Evolutionary conservation across 2,329 filamentous ascomycete genomes (phyloP), one percentile per base, ranked within the genome.

Genomic region (Byssothecium circinans): DNA sequence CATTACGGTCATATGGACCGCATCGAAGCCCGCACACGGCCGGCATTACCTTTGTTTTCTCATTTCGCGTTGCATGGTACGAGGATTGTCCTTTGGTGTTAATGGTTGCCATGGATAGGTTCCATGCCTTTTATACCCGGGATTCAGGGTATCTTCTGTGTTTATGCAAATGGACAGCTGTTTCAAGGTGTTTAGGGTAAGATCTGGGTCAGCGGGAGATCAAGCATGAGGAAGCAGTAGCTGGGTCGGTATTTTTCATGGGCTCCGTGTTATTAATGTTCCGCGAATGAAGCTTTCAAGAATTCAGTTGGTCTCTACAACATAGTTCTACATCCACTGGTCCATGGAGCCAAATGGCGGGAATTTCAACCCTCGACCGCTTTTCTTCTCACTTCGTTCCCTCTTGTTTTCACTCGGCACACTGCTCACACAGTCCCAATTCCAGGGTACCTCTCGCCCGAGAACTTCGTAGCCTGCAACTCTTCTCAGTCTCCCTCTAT

Each of bases 341-440:
- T 64, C 61, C 55, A 58, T 49, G 11, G 42, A 42, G 6, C 58
- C 62, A 52, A 65, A 67, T 2, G 64, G 62, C 17, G 64, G 64
- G 54, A 64, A 64, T 46, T 43, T 58, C 43, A 63, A 30, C 5
- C 40, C 41, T 19, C 25, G 44, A 22, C 47, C 45, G 8, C 47
- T 49, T 47, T 42, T 43, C 8, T 41, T 44, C 44, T 47, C 49
- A 22, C 32, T 50, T 17, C 54, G 43, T 4, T 49, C 41, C 0
- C 43, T 34, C 30, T 17, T 46, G 30, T 49, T 49, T 33, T 60
- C 61, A 3, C 54, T 57, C 3, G 51, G 55, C 1, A 57, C 57
- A 43, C 63, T 68, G 42, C 64, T 67, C 11, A 69, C 53, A 25
- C 65, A 68, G 20, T 69, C 66, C 66, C 66, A 69, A 44, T 61